Evolutionary conservation across 2,329 filamentous ascomycete genomes (phyloP), one percentile per base, ranked within the genome.

Genomic region (Elsinoe necatrix): DNA sequence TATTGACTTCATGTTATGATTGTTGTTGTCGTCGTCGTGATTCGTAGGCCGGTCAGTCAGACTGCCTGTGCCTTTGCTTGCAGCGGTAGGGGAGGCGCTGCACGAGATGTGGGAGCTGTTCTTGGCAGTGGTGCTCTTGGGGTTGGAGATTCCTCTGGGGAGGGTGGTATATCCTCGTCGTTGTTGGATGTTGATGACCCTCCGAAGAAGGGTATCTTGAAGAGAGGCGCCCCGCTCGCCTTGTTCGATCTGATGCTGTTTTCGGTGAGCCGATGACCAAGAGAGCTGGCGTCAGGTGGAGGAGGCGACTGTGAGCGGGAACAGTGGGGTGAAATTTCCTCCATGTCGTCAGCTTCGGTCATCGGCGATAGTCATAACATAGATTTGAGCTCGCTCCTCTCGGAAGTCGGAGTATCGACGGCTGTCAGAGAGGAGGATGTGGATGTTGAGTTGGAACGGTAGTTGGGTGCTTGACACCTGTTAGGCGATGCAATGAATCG

Each of bases 401-500:
- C 54, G 18, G 41, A 45, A 12, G 27, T 56, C 14, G 54, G 54
- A 3, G 54, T 56, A 25, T 56, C 54, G 29, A 29, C 21, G 18
- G 54, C 54, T 4, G 54, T 56, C 21, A 42, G 25, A n/a, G 54
- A 42, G 20, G 39, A 45, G 11, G 41, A 56, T 11, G 41, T 37
- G 8, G 42, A 45, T 35, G 54, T 47, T 23, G 39, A 56, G 39
- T 56, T 56, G 8, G 47, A 57, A 21, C 55, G 55, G 31, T 48
- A 57, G 16, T 43, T 48, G 14, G 56, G 56, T 16, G 47, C 56
- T 20, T 54, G 31, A 25, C 56, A 57, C 27, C 59, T 58, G 54
- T 59, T 56, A 11, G 41, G 55, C 12, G 47, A 55, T 8, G 51
- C 57, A 16, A 61, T 51, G 31, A 66, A 64, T 16, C 59, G 59